Base-by-base conservation (phyloP, 2,329 filamentous ascomycete species). In the Aspergillus eucalypticola region DNA sequence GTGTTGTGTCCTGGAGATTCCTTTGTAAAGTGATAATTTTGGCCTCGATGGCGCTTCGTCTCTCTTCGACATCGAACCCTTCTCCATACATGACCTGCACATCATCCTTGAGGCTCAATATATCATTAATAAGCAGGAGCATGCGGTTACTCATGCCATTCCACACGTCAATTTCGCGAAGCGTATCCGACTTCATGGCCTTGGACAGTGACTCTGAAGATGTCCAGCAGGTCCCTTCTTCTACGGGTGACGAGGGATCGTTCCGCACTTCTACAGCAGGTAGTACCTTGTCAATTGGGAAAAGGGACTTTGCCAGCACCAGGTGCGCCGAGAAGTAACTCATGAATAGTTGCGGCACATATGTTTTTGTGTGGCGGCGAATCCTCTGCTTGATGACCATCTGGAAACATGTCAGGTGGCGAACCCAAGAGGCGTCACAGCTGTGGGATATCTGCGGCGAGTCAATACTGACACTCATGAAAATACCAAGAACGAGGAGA, bases 351-450 rank as follows among this genome's bases (percentile, higher is more conserved):
- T 19, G 23, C 15, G 38, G 52, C n/a, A 54, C 46, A 19, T 17
- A 11, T 21, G 25, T 19, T 19, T 8, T 25, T 8, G 23, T 54
- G 21, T 29, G 49, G 8, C 56, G 27, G 5, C n/a, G 41, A 38
- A 49, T 15, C 27, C 25, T 53, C 21, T 53, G 25, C 41, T 54
- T 54, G 15, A 58, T 49, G 29, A 58, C n/a, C 11, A 58, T 25
- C 10, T 54, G 56, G n/a, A 58, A 58, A 13, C 56, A 58, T 29
- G 56, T 29, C 7, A 58, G 29, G 54, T 58, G 56, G 13, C 32
- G 41, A 38, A 54, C 50, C 56, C 56, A 58, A 27, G 41, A 46
- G 15, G 38, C 49, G 19, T 58, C 56, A 10, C 56, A 58, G 39
- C 56, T 58, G 8, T 46, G 42, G 6, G 56, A 58, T 13, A 58